Conservation (phyloP, 371 early-diverging fungal genomes). For the Mortierella polycephala region DNA sequence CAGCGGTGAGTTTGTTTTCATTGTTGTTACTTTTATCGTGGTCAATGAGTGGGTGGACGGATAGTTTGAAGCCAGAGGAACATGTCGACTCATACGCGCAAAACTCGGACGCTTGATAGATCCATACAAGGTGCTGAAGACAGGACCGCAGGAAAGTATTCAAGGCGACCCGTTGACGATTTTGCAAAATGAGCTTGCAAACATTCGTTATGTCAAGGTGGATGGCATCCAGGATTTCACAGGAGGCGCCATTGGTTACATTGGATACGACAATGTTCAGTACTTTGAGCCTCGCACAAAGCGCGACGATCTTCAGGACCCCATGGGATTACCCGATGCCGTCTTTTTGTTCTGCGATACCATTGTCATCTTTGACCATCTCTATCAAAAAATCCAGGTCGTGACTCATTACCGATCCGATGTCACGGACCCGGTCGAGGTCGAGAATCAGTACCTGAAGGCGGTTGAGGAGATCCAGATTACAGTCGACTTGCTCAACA, state of each 20-base stretch:
- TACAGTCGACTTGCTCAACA: slow-evolving; percentile 70
- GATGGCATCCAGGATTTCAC: slow-evolving; percentile 90
- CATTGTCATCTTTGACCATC: slow-evolving; percentile 93
- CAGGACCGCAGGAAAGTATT: slow-evolving; percentile 75
- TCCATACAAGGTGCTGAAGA: slow-evolving; percentile 86
- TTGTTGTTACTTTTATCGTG: too few relatives aligned
- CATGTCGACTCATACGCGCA: too few relatives aligned
- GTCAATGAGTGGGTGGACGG: too few relatives aligned
- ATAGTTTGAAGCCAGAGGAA: too few relatives aligned
- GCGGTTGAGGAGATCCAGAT: slow-evolving; percentile 72
- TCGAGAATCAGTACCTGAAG: slow-evolving; percentile 71
- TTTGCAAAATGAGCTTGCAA: slow-evolving; percentile 84
- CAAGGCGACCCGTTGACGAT: slow-evolving; percentile 90
- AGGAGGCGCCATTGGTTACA: slow-evolving; percentile 97
- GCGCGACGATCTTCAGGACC: slow-evolving; percentile 78
- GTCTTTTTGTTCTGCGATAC: slow-evolving; percentile 94
- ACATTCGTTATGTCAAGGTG: slow-evolving; percentile 80
- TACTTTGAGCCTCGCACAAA: slow-evolving; percentile 93
- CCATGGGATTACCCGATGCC: slow-evolving; percentile 91
- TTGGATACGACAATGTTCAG: slow-evolving; percentile 95
- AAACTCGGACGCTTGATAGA: slow-evolving; percentile 55
- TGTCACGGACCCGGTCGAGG: slow-evolving; percentile 61
- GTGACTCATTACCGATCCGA: slow-evolving; percentile 88
- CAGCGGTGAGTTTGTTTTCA: slow-evolving; percentile 64
- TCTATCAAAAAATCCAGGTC: slow-evolving; percentile 89